Percentiles rank a stretch among this genome's conserved stretches.
phyloP scores from a whole-genome alignment of 2,329 filamentous ascomycete genomes.

The Sporothrix variecibatus region DNA sequence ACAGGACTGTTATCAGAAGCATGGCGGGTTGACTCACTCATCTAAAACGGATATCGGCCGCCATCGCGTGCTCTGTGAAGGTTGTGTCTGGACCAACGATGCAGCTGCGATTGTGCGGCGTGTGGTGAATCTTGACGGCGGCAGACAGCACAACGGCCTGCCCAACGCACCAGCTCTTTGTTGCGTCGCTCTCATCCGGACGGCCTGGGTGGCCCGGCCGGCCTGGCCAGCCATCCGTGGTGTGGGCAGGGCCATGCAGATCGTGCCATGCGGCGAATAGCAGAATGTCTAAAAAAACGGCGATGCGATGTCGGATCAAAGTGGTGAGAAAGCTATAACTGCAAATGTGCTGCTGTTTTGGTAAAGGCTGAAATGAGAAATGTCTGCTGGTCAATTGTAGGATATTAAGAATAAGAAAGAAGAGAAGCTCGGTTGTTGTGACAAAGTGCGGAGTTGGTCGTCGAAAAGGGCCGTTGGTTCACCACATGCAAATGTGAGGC shows the following conservation, averaged over 20 bases:
- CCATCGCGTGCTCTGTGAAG: constrained; percentile 47
- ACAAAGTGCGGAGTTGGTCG: not conserved
- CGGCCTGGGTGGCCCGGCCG: constrained; percentile 16
- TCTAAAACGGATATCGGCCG: constrained; percentile 65
- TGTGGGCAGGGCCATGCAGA: constrained; percentile 24
- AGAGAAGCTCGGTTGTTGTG: not conserved
- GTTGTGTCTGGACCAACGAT: constrained; percentile 8
- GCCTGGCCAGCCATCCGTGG: constrained; percentile 25
- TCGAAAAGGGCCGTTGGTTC: not conserved
- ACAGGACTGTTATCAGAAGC: not conserved
- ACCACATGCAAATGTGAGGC: constrained; percentile 18
- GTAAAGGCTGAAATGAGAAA: not conserved
- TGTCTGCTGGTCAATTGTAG: not conserved
- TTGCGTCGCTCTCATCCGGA: constrained; percentile 13
- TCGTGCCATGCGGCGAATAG: constrained; percentile 20
- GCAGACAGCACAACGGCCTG: not conserved
- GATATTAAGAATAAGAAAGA: not conserved
- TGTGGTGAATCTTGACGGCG: not conserved
- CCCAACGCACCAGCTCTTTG: not conserved
- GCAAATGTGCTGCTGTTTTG: not conserved
- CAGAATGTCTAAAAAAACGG: not conserved
- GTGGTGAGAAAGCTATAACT: not conserved
- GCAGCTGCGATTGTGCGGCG: constrained; percentile 1
- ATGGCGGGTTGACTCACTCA: constrained; percentile 52
- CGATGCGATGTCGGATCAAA: not conserved